These are phyloP conservation scores for Rutstroemia sydowiana DNA, from an alignment of 2,329 filamentous ascomycete species.

Conservation along the genomic window DNA sequence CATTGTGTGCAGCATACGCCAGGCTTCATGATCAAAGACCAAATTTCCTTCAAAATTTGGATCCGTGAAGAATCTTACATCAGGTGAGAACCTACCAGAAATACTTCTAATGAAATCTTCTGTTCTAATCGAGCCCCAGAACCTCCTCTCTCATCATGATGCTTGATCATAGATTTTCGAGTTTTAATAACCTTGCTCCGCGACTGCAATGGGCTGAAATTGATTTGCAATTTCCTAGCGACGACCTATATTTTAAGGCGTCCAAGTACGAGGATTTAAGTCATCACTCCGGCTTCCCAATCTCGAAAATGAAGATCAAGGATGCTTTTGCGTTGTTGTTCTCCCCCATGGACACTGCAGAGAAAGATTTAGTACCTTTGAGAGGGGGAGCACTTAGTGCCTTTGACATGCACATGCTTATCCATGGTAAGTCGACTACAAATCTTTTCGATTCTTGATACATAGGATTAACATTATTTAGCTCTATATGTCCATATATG, in stretches of 20 bases:
- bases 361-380: constrained; percentile 18
- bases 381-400: constrained; percentile 18
- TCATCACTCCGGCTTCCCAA: constrained; percentile 13
- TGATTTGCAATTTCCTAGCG: constrained; percentile 25
- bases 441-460: neutral
- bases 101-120: neutral
- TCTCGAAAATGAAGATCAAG: constrained; percentile 25
- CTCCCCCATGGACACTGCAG: constrained; percentile 10
- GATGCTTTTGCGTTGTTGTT: constrained; percentile 26
- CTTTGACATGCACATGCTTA: constrained; percentile 29
- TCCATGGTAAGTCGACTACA: constrained; percentile 21
- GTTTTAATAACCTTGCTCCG: constrained; percentile 28
- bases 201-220: constrained; percentile 29
- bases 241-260: constrained; percentile 23
- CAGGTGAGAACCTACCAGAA: constrained; percentile 14
- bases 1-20: constrained; percentile 22
- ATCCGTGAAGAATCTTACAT: constrained; percentile 26
- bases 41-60: constrained; percentile 24
- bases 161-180: constrained; percentile 28
- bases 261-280: constrained; percentile 23
- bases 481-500: constrained; percentile 28
- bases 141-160: constrained; percentile 23
- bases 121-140: constrained; percentile 10
- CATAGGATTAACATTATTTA: neutral
- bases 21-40: constrained; percentile 21